phyloP scores from a whole-genome alignment of 805 yeast species.

The Metschnikowia rubicola region DNA sequence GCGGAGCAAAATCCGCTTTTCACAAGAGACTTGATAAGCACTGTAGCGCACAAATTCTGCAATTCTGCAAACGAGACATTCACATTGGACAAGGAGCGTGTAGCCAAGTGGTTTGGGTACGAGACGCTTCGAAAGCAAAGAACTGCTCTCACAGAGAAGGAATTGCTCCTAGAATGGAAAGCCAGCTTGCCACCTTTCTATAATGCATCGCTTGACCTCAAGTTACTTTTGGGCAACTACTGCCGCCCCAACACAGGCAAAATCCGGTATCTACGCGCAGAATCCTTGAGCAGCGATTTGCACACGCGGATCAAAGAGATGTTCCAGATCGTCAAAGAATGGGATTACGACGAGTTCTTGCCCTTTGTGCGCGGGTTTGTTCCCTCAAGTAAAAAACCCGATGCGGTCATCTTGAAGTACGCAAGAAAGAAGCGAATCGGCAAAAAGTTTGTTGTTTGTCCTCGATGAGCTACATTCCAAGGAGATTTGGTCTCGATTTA shows the following conservation, averaged over 20 bases:
- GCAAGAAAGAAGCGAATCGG: constrained; percentile 35
- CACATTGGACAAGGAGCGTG: constrained; percentile 38
- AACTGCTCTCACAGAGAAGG: constrained; percentile 31
- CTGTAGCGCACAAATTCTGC: constrained; percentile 39
- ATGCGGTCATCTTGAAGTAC: constrained; percentile 35
- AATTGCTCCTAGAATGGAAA: constrained; percentile 63
- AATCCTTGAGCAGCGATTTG: constrained; percentile 41
- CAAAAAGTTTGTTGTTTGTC: constrained; percentile 30
- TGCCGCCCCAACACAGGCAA: constrained; percentile 42
- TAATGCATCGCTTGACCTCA: constrained; percentile 55
- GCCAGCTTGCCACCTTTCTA: constrained; percentile 60
- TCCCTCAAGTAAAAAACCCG: constrained; percentile 37
- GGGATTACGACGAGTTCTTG: constrained; percentile 40
- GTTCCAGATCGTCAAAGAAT: constrained; percentile 28
- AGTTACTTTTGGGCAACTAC: constrained; percentile 53
- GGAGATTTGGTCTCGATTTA: too few species aligned
- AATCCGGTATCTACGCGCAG: constrained; percentile 53
- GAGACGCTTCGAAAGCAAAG: constrained; percentile 36
- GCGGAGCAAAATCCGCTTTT: constrained; percentile 24
- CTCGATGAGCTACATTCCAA: constrained; percentile 3
- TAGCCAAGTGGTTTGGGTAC: constrained; percentile 64
- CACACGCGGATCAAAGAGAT: constrained; percentile 28
- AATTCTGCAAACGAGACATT: constrained; percentile 28
- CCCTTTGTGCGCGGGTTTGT: constrained; percentile 31
- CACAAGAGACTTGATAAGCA: constrained; percentile 42